These are phyloP conservation scores for Eucalyptus tenuipes DNA, from an alignment of 345 rosid species.

Conservation along the genomic window DNA sequence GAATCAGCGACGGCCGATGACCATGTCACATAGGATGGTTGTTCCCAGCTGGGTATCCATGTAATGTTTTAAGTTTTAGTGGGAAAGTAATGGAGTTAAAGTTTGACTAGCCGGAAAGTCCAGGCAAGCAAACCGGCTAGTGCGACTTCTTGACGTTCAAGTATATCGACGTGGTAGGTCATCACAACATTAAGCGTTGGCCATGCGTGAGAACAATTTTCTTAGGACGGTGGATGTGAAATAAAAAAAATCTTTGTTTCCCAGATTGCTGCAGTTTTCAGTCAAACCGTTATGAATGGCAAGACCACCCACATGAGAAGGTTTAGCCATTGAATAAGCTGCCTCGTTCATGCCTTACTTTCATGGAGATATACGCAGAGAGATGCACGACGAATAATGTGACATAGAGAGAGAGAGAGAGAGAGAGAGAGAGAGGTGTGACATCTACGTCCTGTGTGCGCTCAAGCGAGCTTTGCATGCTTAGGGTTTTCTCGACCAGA, in stretches of 20 bases:
- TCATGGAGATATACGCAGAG: background rate
- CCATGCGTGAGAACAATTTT: background rate
- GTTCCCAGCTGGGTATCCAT: background rate
- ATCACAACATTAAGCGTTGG: background rate
- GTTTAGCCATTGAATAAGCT: background rate
- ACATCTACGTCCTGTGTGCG: background rate
- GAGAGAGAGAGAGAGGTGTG: background rate
- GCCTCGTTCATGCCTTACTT: background rate
- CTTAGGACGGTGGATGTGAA: background rate
- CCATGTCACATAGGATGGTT: background rate
- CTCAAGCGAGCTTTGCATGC: background rate
- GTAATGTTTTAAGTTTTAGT: too few relatives aligned
- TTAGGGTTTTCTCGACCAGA: background rate
- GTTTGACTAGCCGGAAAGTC: background rate
- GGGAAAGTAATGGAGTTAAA: too few relatives aligned
- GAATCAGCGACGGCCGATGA: fast-evolving
- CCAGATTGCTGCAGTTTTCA: background rate
- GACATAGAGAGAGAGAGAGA: background rate
- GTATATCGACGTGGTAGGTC: background rate
- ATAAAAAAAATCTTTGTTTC: background rate
- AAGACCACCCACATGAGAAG: background rate
- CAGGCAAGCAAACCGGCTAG: background rate
- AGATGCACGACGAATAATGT: background rate
- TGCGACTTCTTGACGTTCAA: background rate
- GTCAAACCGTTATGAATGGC: background rate